Percentiles rank a stretch among this genome's conserved stretches.
Conservation (phyloP, 176 grass and related monocot species). For the Olyra latifolia region DNA sequence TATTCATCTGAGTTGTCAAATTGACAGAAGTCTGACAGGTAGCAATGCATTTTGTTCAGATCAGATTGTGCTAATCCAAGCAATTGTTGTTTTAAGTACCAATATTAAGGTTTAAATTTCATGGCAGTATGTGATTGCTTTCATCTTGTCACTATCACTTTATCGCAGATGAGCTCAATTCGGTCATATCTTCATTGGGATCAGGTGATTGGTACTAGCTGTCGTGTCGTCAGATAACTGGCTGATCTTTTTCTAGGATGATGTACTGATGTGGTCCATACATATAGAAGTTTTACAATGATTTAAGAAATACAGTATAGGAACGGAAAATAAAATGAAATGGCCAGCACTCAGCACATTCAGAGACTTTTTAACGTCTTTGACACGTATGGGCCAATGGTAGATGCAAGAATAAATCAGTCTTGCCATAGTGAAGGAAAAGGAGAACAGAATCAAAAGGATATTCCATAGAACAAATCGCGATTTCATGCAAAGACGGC, state of each 20-base stretch:
- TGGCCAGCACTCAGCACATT: not conserved
- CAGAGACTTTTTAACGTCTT: conserved; percentile 3
- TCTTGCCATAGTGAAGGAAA: not conserved
- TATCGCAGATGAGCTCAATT: conserved; percentile 3
- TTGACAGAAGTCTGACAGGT: not conserved
- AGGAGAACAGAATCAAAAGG: not conserved
- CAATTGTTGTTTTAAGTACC: not conserved
- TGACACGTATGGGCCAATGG: not conserved
- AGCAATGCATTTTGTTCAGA: conserved; percentile 19
- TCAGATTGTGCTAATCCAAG: conserved; percentile 9
- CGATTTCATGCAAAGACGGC: not conserved
- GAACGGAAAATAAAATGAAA: conserved; percentile 14
- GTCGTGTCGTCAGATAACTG: conserved; percentile 9
- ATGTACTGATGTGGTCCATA: not conserved
- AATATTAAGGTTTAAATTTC: not conserved
- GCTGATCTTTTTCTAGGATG: not conserved
- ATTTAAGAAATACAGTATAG: not conserved
- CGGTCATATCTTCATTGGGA: conserved; percentile 27
- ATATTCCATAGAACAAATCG: not conserved
- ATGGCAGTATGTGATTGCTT: not conserved
- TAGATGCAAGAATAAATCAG: not conserved
- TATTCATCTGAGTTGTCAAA: not conserved
- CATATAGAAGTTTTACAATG: conserved; percentile 21
- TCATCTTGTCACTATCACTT: conserved; percentile 10
- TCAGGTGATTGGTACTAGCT: not conserved